Conservation (phyloP, 2,329 filamentous ascomycete species). For the Incumbomyces lentus region DNA sequence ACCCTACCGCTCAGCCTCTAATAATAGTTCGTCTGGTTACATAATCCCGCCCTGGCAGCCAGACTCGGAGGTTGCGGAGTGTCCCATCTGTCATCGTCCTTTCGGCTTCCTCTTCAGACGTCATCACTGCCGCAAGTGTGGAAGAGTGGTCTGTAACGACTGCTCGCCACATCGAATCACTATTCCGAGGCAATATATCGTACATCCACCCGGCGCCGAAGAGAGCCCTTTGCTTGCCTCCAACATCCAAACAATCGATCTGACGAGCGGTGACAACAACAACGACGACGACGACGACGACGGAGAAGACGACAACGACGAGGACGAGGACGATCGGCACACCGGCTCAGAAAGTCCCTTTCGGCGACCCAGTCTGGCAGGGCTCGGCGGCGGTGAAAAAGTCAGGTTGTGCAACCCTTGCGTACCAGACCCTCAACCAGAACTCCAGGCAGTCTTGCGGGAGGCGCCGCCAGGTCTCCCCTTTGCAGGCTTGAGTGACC, state of each 20-base stretch:
- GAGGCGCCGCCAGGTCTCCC: constrained; percentile 2
- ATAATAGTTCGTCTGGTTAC: constrained; percentile 34
- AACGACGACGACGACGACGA: background rate
- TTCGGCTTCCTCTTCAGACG: constrained; percentile 83
- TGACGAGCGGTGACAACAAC: constrained; percentile 32
- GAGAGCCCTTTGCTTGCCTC: constrained; percentile 24
- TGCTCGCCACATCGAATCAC: constrained; percentile 94
- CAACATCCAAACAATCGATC: constrained; percentile 35
- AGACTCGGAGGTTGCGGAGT: constrained; percentile 69
- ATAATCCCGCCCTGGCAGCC: constrained; percentile 75
- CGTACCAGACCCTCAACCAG: constrained; percentile 58
- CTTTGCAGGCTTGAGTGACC: background rate
- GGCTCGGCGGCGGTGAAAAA: constrained; percentile 53
- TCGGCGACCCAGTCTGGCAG: constrained; percentile 32
- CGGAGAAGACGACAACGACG: background rate
- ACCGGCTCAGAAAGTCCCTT: constrained; percentile 19
- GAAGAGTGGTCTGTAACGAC: constrained; percentile 75
- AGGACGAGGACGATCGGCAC: constrained; percentile 12
- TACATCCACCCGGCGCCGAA: constrained; percentile 55
- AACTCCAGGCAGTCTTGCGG: constrained; percentile 27
- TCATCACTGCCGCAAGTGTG: constrained; percentile 95
- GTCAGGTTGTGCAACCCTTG: constrained; percentile 64
- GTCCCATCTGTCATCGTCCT: constrained; percentile 69
- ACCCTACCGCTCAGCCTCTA: constrained; percentile 9
- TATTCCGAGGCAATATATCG: constrained; percentile 87